A percentile compares a stretch with the other conserved stretches of the same genome.
Evolutionary conservation across 2,329 filamentous ascomycete species (phyloP).

Genomic region (Neonectria hederae): DNA sequence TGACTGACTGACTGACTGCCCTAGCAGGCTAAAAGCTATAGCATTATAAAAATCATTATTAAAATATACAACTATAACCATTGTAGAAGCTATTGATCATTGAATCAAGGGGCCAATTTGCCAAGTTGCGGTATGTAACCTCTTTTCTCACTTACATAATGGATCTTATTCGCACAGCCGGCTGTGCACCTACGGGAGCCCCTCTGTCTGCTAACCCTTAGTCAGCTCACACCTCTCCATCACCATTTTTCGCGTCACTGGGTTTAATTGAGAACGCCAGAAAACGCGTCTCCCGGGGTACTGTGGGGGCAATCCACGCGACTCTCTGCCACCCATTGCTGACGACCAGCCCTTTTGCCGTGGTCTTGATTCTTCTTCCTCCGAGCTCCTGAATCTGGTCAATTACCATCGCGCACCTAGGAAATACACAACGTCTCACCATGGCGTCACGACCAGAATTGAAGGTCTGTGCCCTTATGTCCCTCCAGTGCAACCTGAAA

Average conservation of each 20-base stretch:
- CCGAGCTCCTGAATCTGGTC: constrained; percentile 14
- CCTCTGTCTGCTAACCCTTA: background rate
- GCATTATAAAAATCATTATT: too few species aligned
- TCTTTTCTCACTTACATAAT: too few species aligned
- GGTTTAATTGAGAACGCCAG: constrained; percentile 40
- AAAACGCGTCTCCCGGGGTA: constrained; percentile 43
- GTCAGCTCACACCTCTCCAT: background rate
- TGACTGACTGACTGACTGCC: too few species aligned
- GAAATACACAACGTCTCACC: constrained; percentile 36
- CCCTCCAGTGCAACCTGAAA: background rate
- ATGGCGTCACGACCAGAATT: constrained; percentile 80
- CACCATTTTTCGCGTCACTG: constrained; percentile 34
- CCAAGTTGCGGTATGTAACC: too few species aligned
- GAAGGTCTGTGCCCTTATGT: constrained; percentile 60
- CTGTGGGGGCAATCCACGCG: constrained; percentile 34
- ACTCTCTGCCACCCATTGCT: constrained; percentile 27
- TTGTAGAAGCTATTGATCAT: too few species aligned
- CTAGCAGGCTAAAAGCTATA: too few species aligned
- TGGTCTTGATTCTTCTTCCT: constrained; percentile 6
- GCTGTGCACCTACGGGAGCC: too few species aligned
- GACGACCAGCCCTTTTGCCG: constrained; percentile 21
- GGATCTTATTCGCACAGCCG: too few species aligned
- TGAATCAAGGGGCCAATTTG: too few species aligned
- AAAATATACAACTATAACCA: too few species aligned
- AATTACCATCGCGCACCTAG: constrained; percentile 9